phyloP scores from a whole-genome alignment of 345 rosid genomes.

The Citrus australasica region DNA sequence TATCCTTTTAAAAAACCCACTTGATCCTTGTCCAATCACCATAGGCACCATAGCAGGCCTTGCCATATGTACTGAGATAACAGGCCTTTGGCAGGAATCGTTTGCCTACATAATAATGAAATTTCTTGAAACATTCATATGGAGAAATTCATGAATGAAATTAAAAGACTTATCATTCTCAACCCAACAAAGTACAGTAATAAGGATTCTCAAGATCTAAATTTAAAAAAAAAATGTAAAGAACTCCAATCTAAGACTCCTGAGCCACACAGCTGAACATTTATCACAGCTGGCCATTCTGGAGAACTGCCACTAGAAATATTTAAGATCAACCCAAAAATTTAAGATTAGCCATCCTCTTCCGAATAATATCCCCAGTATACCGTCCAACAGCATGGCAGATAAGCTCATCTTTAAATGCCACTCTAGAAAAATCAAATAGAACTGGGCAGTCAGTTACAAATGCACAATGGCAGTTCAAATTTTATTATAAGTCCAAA shows the following conservation, averaged over 20 bases:
- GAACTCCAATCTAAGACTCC: too few species aligned
- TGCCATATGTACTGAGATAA: too few species aligned
- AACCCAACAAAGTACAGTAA: constrained; percentile 11
- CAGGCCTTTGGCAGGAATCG: too few species aligned
- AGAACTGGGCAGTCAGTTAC: background rate
- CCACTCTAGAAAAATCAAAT: constrained; percentile 45
- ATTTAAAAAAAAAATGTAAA: background rate
- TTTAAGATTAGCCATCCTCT: constrained; percentile 38
- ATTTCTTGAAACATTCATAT: constrained; percentile 14
- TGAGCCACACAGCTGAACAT: background rate
- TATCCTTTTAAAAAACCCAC: too few species aligned
- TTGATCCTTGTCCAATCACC: too few species aligned
- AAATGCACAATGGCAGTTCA: background rate
- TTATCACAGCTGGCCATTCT: too few species aligned
- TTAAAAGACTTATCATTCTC: constrained; percentile 6
- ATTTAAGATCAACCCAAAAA: too few species aligned
- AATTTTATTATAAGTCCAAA: background rate
- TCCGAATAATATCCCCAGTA: constrained; percentile 91
- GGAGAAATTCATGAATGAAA: constrained; percentile 1
- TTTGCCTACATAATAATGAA: background rate
- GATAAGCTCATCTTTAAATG: constrained; percentile 78
- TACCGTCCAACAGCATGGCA: constrained; percentile 96
- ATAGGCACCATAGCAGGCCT: too few species aligned
- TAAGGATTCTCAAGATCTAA: constrained; percentile 19
- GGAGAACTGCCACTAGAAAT: too few species aligned